Conservation (phyloP, 2,329 filamentous ascomycete species). For the Pezicula carpinea region DNA sequence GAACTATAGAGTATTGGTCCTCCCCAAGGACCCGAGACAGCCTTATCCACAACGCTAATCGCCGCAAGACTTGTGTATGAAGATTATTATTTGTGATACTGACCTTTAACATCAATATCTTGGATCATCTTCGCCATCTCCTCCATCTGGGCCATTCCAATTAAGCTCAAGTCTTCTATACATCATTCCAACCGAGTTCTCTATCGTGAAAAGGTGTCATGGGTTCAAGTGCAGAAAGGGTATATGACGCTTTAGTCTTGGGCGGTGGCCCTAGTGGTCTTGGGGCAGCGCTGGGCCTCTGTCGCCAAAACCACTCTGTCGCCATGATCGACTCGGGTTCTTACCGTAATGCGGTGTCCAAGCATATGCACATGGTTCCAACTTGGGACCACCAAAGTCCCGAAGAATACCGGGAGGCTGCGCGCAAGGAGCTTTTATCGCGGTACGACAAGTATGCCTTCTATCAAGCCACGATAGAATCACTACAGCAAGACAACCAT, state of each 20-base stretch:
- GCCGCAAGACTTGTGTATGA: too few relatives aligned
- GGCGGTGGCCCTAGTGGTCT: conserved; percentile 42
- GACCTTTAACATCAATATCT: too few relatives aligned
- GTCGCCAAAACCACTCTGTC: conserved; percentile 33
- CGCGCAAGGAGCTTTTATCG: conserved; percentile 27
- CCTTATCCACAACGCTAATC: too few relatives aligned
- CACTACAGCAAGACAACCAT: neutral
- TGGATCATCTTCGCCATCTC: too few relatives aligned
- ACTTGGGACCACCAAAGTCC: conserved; percentile 32
- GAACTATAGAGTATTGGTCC: too few relatives aligned
- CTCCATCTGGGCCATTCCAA: too few relatives aligned
- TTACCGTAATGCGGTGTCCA: conserved; percentile 37
- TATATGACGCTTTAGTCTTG: conserved; percentile 30
- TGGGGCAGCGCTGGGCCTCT: conserved; percentile 32
- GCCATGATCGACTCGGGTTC: conserved; percentile 37
- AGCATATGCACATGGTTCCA: conserved; percentile 40
- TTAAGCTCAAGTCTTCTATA: too few relatives aligned
- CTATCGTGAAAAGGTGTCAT: too few relatives aligned
- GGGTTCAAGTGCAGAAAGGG: too few relatives aligned
- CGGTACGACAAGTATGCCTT: conserved; percentile 33
- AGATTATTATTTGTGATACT: too few relatives aligned
- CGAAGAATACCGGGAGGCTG: conserved; percentile 26
- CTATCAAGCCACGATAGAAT: conserved; percentile 20
- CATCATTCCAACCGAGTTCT: too few relatives aligned
- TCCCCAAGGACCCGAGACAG: too few relatives aligned